These are phyloP conservation scores for Aspergillus fructus DNA, from an alignment of 2,329 filamentous ascomycete species.

Conservation along the genomic window DNA sequence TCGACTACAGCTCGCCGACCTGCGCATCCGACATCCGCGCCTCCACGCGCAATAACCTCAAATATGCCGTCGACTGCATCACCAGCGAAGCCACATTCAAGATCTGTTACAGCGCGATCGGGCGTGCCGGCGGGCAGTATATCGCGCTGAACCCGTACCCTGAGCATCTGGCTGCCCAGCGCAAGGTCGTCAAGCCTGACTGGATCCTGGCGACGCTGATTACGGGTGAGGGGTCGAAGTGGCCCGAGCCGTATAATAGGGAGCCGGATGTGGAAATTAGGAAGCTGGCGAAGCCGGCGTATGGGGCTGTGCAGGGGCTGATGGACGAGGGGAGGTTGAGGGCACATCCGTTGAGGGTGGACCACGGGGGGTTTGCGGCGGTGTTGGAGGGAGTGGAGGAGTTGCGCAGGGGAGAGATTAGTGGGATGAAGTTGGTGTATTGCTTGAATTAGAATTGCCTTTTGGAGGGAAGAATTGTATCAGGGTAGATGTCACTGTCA, in stretches of 20 bases:
- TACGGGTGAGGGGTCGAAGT: neutral
- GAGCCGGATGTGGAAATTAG: neutral
- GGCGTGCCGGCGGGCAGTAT: slow-evolving; percentile 6
- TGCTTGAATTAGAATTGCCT: neutral
- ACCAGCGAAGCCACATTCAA: neutral
- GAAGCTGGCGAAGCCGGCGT: neutral
- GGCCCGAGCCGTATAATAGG: neutral
- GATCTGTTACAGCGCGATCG: slow-evolving; percentile 12
- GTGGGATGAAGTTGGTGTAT: slow-evolving; percentile 6
- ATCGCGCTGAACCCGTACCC: neutral
- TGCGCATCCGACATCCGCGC: slow-evolving; percentile 12
- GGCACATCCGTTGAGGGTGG: neutral
- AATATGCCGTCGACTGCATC: slow-evolving; percentile 10
- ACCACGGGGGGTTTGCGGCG: neutral
- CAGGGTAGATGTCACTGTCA: too few relatives aligned
- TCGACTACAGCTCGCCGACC: slow-evolving; percentile 11
- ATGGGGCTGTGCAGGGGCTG: neutral
- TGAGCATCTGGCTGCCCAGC: neutral
- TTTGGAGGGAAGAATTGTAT: too few relatives aligned
- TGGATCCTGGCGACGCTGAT: neutral
- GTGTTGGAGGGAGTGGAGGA: neutral
- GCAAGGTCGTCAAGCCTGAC: neutral
- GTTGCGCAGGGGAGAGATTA: neutral
- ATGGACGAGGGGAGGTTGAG: neutral
- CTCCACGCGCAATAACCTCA: slow-evolving; percentile 11